These are phyloP conservation scores for Tricladium varicosporioides DNA, from an alignment of 2,329 filamentous ascomycete genomes.

Conservation along the genomic window DNA sequence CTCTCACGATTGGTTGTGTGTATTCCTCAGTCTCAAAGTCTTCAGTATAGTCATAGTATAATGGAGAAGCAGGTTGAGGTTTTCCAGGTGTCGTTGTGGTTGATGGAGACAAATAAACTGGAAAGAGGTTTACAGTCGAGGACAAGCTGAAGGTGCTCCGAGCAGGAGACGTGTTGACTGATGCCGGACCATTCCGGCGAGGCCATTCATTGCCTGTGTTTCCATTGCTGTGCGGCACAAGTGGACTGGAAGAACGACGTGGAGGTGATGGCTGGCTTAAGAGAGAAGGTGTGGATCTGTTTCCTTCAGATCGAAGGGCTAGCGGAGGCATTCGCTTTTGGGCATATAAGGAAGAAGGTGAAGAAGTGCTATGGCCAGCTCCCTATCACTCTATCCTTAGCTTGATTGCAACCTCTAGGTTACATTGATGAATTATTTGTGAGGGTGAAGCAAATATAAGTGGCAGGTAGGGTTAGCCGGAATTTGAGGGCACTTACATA, in stretches of 20 bases:
- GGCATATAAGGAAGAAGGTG: conserved; percentile 32
- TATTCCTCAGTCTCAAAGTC: conserved; percentile 32
- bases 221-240: conserved; percentile 18
- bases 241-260: conserved; percentile 27
- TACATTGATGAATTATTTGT: background rate
- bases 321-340: conserved; percentile 28
- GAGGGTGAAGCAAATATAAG: background rate
- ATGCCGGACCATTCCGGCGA: conserved; percentile 21
- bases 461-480: too few relatives aligned
- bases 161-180: conserved; percentile 31
- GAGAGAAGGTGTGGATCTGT: conserved; percentile 30
- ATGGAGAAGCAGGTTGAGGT: conserved; percentile 25
- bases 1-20: conserved; percentile 14
- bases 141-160: conserved; percentile 31
- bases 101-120: conserved; percentile 19
- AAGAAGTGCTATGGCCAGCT: conserved; percentile 26
- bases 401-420: too few relatives aligned
- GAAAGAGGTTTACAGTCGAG: conserved; percentile 30
- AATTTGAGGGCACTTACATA: conserved; percentile 24
- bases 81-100: conserved; percentile 30
- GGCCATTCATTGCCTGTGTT: conserved; percentile 22
- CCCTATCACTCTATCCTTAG: conserved; percentile 13
- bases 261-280: conserved; percentile 28
- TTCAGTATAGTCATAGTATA: conserved; percentile 37
- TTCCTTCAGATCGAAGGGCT: conserved; percentile 28